Base-by-base conservation (phyloP, 1,284 basidiomycete species). In the Coniferiporia sulphurascens region DNA sequence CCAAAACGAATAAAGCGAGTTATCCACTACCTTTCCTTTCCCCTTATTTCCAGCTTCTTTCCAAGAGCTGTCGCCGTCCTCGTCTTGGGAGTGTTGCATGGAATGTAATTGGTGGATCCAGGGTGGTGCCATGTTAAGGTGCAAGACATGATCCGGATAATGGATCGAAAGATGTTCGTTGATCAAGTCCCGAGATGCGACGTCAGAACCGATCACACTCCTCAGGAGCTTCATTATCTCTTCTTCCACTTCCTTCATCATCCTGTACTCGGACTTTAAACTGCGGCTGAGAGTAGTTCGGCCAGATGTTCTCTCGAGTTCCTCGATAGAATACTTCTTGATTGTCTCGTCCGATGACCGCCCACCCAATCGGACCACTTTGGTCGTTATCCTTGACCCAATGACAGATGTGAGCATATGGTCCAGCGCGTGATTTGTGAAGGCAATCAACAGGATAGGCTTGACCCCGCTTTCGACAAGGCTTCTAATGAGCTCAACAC, bases 381-480 rank as follows among this genome's bases (percentile, higher is more conserved):
- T 77, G 0, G 72, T 70, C 0, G 86, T 88, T 56, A 91, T 87
- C 0, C 70, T 69, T 0, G 78, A 79, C 62, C 89, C 83, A 1
- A 89, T 72, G 2, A 88, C 76, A 0, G 81, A 81, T 7, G 74
- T 71, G 2, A 90, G 73, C 69, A 89, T 79, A 61, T 89, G 85
- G 61, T 91, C 87, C 0, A 90, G 74, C 0, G 88, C 86, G 61
- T 91, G 89, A 65, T 91, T 90, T 0, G 88, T 90, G 69, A 83
- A 87, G 0, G 85, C 85, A 49, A 90, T 85, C 74, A 89, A 74
- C 13, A 88, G 72, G 56, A 89, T 82, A 0, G 83, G 86, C 0
- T 74, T 72, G 34, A 80, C 66, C 0, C 70, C 65, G 64, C 81
- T 86, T 7, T 70, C 69, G 10, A 86, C 65, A n/a, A 90, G 74